Evolutionary conservation across 441 rosid genomes (phyloP), one percentile per base, ranked within the genome.

Genomic region (Euphorbia neoarborescens): DNA sequence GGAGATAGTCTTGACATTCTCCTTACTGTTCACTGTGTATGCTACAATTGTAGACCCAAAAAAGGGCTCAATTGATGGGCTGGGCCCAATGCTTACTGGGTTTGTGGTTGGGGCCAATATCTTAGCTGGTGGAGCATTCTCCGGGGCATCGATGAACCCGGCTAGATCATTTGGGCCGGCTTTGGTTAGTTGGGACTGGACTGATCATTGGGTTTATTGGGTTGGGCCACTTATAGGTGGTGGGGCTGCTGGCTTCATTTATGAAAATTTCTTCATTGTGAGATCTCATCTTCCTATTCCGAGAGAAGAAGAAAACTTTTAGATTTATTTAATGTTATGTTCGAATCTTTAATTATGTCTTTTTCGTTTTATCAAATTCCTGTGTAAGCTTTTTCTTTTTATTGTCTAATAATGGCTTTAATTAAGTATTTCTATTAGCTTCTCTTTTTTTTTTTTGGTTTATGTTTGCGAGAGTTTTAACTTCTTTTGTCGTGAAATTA

Each of bases 161-260:
- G 98, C 96, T 2, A 71, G 96, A 30, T 88, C 98, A 1, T 92
- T 90, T 62, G 96, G 96, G 8, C 96, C 98, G 0, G 90, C 95
- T 34, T 76, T 92, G 78, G 91, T 81, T 20, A 83, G 90, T 72
- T 81, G 95, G 78, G 80, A 83, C 66, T 92, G 98, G 98, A 92
- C 95, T 9, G 89, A 92, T 68, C 95, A 90, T 34, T 92, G 96
- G 96, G 94, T 90, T 50, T 90, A 92, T 70, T 92, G 95, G 98
- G 94, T 90, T 62, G 96, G 96, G 14, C 98, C 96, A 1, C 86
- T 92, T 2, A 68, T 88, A 3, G 98, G 96, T 0, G 95, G 96
- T 61, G 90, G 90, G 27, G 84, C 90, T 0, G 94, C 92, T 11
- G 96, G 98, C 4, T 77, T 87, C 53, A 84, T 88, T 37, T 90